Conservation (phyloP, 345 rosid genomes). For the Cardamine chenopodiifolia region DNA sequence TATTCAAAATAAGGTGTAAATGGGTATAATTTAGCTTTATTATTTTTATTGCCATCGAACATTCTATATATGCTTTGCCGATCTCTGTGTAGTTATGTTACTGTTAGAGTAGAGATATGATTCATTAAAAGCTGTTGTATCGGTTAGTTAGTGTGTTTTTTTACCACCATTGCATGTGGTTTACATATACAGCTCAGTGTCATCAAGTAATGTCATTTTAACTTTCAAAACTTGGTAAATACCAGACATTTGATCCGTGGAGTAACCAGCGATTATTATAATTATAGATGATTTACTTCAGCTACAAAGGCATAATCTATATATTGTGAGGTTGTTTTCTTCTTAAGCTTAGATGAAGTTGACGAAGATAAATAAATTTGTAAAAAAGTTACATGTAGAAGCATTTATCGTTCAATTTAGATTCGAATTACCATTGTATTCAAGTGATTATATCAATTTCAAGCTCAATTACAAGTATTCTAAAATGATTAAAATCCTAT, state of each 20-base stretch:
- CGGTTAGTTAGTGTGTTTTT: neutral
- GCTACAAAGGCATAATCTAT: neutral
- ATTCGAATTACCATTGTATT: neutral
- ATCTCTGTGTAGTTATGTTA: neutral
- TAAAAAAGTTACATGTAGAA: too few species aligned
- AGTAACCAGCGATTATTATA: neutral
- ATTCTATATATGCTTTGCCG: neutral
- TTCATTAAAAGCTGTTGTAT: neutral
- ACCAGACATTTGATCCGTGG: neutral
- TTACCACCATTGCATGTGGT: neutral
- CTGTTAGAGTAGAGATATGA: neutral
- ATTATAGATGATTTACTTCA: too few species aligned
- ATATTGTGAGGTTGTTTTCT: too few species aligned
- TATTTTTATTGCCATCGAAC: neutral
- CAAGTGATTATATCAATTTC: too few species aligned
- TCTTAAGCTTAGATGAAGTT: neutral
- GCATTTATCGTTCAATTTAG: neutral
- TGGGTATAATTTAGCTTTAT: neutral
- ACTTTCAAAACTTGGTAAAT: neutral
- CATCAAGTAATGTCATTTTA: neutral
- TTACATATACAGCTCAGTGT: neutral
- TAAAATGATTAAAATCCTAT: too few species aligned
- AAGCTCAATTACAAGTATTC: too few species aligned
- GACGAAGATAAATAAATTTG: neutral
- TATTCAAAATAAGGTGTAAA: slow-evolving; percentile 6